Conservation (phyloP, 202 grass and related monocot species). For the Digitaria exilis region DNA sequence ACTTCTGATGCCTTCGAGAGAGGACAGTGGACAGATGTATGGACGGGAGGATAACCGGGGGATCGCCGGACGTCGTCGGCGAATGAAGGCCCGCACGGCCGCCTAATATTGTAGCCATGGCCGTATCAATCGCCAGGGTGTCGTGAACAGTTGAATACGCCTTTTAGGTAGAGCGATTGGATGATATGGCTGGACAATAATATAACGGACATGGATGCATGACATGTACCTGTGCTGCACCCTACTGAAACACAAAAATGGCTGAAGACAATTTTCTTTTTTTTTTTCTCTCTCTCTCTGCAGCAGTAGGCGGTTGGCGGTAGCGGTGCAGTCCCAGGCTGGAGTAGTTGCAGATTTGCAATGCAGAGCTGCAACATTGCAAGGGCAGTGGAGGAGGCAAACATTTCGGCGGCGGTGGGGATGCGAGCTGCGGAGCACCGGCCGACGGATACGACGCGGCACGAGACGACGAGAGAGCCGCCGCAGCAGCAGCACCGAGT, state of each 20-base stretch:
- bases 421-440: not conserved
- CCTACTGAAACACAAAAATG: not conserved
- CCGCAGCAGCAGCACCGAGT: not conserved
- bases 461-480: not conserved
- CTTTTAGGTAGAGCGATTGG: conserved; percentile 32
- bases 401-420: not conserved
- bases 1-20: not conserved
- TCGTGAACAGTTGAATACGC: conserved; percentile 4
- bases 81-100: not conserved
- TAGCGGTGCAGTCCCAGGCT: not conserved
- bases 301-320: not conserved
- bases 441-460: not conserved
- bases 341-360: not conserved
- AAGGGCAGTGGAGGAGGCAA: not conserved
- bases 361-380: not conserved
- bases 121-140: conserved; percentile 40
- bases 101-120: not conserved
- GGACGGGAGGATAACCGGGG: not conserved
- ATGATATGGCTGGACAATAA: not conserved
- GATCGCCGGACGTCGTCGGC: conserved; percentile 6
- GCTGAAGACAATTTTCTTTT: too few relatives aligned
- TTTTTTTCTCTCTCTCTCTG: too few relatives aligned
- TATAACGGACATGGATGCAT: not conserved
- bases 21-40: not conserved
- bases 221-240: not conserved